Base-by-base conservation (phyloP, 2,329 filamentous ascomycete species). In the Ilyonectria destructans region DNA sequence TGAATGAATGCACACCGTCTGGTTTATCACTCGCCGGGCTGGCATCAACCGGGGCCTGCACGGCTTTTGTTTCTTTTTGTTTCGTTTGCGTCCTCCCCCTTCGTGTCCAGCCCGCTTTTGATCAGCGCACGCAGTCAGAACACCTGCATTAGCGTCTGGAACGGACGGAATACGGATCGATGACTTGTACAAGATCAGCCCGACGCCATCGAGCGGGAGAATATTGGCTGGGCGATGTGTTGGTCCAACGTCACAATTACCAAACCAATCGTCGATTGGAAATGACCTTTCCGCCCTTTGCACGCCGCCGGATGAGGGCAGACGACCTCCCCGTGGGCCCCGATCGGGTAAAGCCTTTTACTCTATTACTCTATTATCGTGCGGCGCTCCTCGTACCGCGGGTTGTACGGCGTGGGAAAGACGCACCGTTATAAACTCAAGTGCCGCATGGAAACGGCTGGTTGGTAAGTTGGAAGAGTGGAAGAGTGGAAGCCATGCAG, bases 131-230 rank as follows among this genome's bases (percentile, higher is more conserved):
- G 15, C 40, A 43, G 40, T 8, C 15, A 43, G 40, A 43, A 43
- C 40, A 43, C 40, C 40, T 43, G 40, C 40, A 43, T 43, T 43
- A 43, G 40, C 40, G 40, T n/a, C 40, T 43, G 40, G 17, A n/a
- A 43, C 15, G 40, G 40, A 8, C 40, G 40, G 40, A n/a, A 43
- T 8, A n/a, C 40, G 40, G 40, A n/a, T 43, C 40, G 40, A 9
- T n/a, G 40, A 43, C 40, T 43, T 43, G 40, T 43, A 43, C 40
- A 43, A 43, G 17, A 17, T 15, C n/a, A 43, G 40, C 7, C 40
- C n/a, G 17, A 43, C 37, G 37, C 37, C 37, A 43, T 43, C 13
- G 8, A 26, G 31, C 31, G 31, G 31, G 31, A 33, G 1, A 12
- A 33, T 33, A 33, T 33, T 33, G 31, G 31, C 31, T 12, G 31